Evolutionary conservation across 2,329 filamentous ascomycete genomes (phyloP).

Genomic region (Teratosphaeriaceae sp.): DNA sequence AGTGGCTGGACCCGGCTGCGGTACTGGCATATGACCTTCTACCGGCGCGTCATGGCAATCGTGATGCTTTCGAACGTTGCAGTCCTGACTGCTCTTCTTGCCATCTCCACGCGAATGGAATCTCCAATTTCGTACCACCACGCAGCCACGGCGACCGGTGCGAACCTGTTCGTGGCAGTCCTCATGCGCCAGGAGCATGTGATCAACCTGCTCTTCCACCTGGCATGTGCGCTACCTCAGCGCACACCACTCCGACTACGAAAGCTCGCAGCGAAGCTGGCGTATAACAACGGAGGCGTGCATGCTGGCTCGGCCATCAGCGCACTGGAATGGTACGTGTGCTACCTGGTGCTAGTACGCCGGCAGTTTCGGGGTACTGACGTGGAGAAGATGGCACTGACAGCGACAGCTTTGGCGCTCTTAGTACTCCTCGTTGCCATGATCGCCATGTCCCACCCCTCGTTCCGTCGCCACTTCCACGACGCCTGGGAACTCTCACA

Average conservation of each 20-base stretch:
- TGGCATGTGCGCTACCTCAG: constrained; percentile 27
- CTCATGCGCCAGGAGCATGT: constrained; percentile 35
- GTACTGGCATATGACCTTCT: constrained; percentile 26
- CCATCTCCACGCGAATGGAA: constrained; percentile 5
- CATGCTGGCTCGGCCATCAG: constrained; percentile 33
- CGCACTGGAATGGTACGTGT: constrained; percentile 39
- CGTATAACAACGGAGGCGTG: constrained; percentile 35
- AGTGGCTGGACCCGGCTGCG: constrained; percentile 18
- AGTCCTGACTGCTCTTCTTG: constrained; percentile 14
- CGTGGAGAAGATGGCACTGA: constrained; percentile 6
- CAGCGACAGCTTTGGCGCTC: constrained; percentile 45
- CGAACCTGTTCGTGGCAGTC: constrained; percentile 29
- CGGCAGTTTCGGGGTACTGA: constrained; percentile 15
- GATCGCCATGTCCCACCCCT: constrained; percentile 57
- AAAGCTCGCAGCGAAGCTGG: constrained; percentile 31
- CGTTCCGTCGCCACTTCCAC: constrained; percentile 56
- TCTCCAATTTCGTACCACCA: constrained; percentile 19
- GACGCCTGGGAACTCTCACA: constrained; percentile 65
- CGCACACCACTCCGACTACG: constrained; percentile 30
- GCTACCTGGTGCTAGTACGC: constrained; percentile 31
- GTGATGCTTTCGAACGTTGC: constrained; percentile 24
- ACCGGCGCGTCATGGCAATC: constrained; percentile 25
- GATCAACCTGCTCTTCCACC: constrained; percentile 33
- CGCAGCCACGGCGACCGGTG: constrained; percentile 28
- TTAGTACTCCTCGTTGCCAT: constrained; percentile 54